Evolutionary conservation across 495 filamentous ascomycete genomes (phyloP).

Genomic region (Rostrohypoxylon terebratum): DNA sequence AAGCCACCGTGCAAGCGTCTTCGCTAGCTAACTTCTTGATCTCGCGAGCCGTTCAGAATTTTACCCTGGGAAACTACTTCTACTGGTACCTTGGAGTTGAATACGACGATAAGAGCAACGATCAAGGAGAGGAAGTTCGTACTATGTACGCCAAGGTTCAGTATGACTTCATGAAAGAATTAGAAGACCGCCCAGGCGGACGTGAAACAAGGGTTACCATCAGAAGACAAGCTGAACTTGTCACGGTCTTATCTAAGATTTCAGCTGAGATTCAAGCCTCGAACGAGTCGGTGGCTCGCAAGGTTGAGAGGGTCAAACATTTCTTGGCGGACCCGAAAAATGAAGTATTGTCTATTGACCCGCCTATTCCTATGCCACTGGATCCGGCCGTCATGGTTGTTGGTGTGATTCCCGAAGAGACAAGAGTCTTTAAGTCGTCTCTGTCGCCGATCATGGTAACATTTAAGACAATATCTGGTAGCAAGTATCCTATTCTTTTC

Average conservation of each 20-base stretch:
- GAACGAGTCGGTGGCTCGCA: slow-evolving; percentile 78
- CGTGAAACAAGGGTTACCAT: slow-evolving; percentile 78
- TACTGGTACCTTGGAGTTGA: slow-evolving; percentile 99
- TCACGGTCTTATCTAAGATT: slow-evolving; percentile 87
- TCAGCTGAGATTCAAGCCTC: slow-evolving; percentile 89
- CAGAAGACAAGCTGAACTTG: slow-evolving; percentile 87
- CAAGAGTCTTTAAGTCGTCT: slow-evolving; percentile 94
- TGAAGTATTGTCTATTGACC: slow-evolving; percentile 83
- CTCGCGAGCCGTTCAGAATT: slow-evolving; percentile 81
- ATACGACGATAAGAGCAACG: slow-evolving; percentile 79
- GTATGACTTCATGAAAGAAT: slow-evolving; percentile 92
- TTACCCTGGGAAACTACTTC: slow-evolving; percentile 91
- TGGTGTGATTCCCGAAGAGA: slow-evolving; percentile 85
- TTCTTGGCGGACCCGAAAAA: slow-evolving; percentile 90
- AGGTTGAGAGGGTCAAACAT: slow-evolving; percentile 84
- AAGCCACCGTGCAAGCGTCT: slow-evolving; percentile 79
- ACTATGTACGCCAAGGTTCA: slow-evolving; percentile 91
- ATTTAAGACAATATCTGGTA: slow-evolving; percentile 81
- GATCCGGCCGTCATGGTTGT: slow-evolving; percentile 84
- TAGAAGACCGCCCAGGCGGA: slow-evolving; percentile 71
- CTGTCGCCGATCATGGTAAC: slow-evolving; percentile 90
- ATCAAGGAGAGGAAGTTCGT: slow-evolving; percentile 76
- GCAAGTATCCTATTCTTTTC: slow-evolving; percentile 91
- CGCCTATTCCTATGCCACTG: slow-evolving; percentile 87
- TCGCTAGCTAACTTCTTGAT: slow-evolving; percentile 93